These are phyloP conservation scores for Ogataea chonburiensis DNA, from an alignment of 805 yeast genomes.

Conservation along the genomic window DNA sequence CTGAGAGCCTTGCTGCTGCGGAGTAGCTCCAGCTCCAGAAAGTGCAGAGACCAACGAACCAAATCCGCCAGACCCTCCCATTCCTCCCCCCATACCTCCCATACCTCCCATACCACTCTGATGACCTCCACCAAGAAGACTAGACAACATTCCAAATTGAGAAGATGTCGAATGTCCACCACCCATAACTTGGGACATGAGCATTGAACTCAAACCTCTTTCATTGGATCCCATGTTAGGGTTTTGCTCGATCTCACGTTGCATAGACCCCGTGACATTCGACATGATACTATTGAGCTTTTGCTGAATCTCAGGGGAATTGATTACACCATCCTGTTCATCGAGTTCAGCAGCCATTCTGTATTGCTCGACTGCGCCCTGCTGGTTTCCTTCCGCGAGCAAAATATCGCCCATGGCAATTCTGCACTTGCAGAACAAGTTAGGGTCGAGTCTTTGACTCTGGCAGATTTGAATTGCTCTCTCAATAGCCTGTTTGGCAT, in stretches of 20 bases:
- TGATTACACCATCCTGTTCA: slow-evolving; percentile 32
- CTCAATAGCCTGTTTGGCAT: slow-evolving; percentile 20
- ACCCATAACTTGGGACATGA: slow-evolving; percentile 29
- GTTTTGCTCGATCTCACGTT: slow-evolving; percentile 24
- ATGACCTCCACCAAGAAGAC: slow-evolving; percentile 22
- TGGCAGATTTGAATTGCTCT: slow-evolving; percentile 24
- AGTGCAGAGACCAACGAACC: slow-evolving; percentile 27
- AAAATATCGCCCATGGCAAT: slow-evolving; percentile 31
- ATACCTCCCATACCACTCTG: background rate
- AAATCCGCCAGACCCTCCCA: slow-evolving; percentile 22
- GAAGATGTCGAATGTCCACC: slow-evolving; percentile 28
- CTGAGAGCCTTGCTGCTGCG: slow-evolving; percentile 20
- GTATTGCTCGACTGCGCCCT: slow-evolving; percentile 30
- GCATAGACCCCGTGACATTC: slow-evolving; percentile 24
- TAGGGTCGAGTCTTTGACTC: slow-evolving; percentile 26
- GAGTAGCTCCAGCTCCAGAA: slow-evolving; percentile 27
- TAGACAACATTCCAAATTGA: slow-evolving; percentile 28
- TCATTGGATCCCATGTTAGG: slow-evolving; percentile 26
- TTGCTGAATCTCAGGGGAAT: slow-evolving; percentile 33
- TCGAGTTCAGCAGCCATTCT: slow-evolving; percentile 32
- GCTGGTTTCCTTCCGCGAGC: slow-evolving; percentile 23
- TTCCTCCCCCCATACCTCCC: slow-evolving; percentile 3
- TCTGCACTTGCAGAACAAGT: slow-evolving; percentile 27
- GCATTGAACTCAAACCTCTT: slow-evolving; percentile 29
- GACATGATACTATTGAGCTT: slow-evolving; percentile 26